A percentile compares a stretch with the other conserved stretches of the same genome.
These are phyloP conservation scores for Euphrasia confusa DNA, from an alignment of 257 asterid species.

Conservation along the genomic window DNA sequence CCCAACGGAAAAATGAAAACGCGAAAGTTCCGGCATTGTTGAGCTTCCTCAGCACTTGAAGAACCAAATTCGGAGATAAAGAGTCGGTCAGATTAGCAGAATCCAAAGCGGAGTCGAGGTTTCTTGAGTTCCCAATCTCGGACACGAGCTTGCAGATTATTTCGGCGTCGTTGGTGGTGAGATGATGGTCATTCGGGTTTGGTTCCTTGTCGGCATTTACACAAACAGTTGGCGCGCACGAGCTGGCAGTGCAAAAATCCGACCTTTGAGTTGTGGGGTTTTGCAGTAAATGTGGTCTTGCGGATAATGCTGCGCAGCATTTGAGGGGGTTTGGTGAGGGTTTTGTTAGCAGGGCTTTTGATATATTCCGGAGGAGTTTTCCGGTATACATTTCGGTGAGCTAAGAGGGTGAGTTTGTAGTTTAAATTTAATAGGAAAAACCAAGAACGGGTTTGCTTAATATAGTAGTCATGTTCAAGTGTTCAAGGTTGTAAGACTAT, in stretches of 20 bases:
- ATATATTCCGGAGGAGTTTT: neutral
- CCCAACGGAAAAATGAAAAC: constrained; percentile 75
- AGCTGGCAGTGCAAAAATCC: constrained; percentile 18
- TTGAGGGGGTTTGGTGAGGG: constrained; percentile 16
- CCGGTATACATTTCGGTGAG: neutral
- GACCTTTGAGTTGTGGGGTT: constrained; percentile 15
- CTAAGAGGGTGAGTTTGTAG: neutral
- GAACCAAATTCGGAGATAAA: constrained; percentile 45
- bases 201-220: constrained; percentile 21
- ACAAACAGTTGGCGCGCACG: constrained; percentile 20
- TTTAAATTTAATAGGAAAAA: neutral
- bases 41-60: constrained; percentile 62
- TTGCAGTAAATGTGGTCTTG: constrained; percentile 20
- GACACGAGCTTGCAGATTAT: constrained; percentile 43
- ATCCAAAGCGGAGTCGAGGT: constrained; percentile 37
- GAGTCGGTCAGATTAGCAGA: constrained; percentile 25
- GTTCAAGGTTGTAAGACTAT: too few species aligned
- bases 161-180: constrained; percentile 40
- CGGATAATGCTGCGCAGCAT: neutral
- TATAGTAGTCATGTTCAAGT: too few species aligned
- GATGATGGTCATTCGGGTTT: constrained; percentile 22
- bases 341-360: constrained; percentile 25
- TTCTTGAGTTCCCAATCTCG: constrained; percentile 26
- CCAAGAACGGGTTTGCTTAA: neutral
- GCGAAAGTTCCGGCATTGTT: constrained; percentile 63